Conservation (phyloP, 495 filamentous ascomycete species). For the Zalerion maritima region DNA sequence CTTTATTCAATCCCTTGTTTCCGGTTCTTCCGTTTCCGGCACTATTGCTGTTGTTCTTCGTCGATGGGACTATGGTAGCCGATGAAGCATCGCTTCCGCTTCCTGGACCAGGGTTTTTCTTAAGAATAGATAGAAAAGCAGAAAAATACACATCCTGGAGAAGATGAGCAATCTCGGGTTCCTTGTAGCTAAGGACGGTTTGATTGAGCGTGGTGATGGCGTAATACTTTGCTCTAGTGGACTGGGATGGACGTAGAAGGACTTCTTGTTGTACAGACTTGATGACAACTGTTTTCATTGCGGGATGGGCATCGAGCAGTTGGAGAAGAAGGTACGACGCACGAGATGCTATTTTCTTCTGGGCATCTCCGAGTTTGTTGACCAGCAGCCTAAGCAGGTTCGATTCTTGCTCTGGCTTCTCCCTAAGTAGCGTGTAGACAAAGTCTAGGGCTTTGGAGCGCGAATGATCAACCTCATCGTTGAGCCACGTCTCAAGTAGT, state of each 20-base stretch:
- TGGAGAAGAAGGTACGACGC: slow-evolving; percentile 88
- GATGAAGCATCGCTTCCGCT: slow-evolving; percentile 13
- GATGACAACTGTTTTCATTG: slow-evolving; percentile 84
- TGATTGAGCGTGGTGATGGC: slow-evolving; percentile 94
- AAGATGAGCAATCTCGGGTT: slow-evolving; percentile 66
- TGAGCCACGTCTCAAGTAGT: slow-evolving; percentile 78
- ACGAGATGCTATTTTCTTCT: slow-evolving; percentile 85
- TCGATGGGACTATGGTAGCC: too few relatives aligned
- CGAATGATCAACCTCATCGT: slow-evolving; percentile 86
- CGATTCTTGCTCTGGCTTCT: slow-evolving; percentile 94
- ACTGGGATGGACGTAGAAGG: slow-evolving; percentile 76
- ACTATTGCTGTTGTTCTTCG: slow-evolving; percentile 9
- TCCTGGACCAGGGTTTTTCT: slow-evolving; percentile 29
- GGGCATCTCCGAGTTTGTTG: slow-evolving; percentile 88
- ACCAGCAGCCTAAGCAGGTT: slow-evolving; percentile 83
- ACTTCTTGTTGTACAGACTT: slow-evolving; percentile 72
- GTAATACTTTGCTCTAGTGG: slow-evolving; percentile 79
- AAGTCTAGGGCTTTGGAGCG: slow-evolving; percentile 73
- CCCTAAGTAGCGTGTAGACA: slow-evolving; percentile 75
- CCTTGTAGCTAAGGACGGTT: slow-evolving; percentile 72
- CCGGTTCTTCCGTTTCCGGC: slow-evolving; percentile 12
- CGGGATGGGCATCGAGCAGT: slow-evolving; percentile 68
- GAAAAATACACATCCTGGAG: slow-evolving; percentile 82
- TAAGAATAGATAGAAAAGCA: slow-evolving; percentile 60
- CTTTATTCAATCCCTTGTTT: slow-evolving; percentile 34